Evolutionary conservation across 768 basidiomycete species (phyloP), one percentile per base, ranked within the genome.

Genomic region (Macrocybe gigantea): DNA sequence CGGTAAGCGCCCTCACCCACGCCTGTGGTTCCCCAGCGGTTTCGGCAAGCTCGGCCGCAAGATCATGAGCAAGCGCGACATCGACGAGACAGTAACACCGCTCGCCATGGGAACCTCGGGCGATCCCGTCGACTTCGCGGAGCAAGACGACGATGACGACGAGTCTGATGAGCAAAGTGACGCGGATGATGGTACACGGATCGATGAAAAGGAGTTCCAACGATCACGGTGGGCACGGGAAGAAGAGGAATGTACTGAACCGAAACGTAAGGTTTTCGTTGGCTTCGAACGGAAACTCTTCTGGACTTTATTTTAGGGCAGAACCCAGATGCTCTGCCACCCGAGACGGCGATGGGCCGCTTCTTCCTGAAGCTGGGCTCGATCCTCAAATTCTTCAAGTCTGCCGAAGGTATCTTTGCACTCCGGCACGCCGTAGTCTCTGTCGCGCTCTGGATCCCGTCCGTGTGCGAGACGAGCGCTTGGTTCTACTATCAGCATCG

Each of bases 311-410:
- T 22, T 13, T 8, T 33, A 67, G 66, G 50, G 6, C 62, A 61
- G 6, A 68, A 74, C 47, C 74, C 74, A 2, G 74, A 76, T 51
- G 72, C 73, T 0, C 67, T 64, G 37, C 64, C 72, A 22, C 72
- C 74, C 2, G 64, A 53, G 0, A 66, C 70, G 1, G 52, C 56
- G 8, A 55, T 68, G 22, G 71, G 70, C 9, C 64, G 60, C 33
- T 54, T 62, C 38, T 60, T 61, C 42, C 42, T 71, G 13, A 56
- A 52, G 9, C 30, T 74, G 10, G 66, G 65, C 5, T 56, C 62
- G 7, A 41, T 69, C 22, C 51, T 71, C 5, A 59, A 62, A 5
- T 76, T 71, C 57, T 66, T 73, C 52, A 66, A 64, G 41, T 66
- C 72, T 1, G 57, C 68, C 5, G 62, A 74, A 44, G 74, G 71